These are phyloP conservation scores for Globisporangium carolinianum DNA, from an alignment of 352 stramenopile species.

Conservation along the genomic window DNA sequence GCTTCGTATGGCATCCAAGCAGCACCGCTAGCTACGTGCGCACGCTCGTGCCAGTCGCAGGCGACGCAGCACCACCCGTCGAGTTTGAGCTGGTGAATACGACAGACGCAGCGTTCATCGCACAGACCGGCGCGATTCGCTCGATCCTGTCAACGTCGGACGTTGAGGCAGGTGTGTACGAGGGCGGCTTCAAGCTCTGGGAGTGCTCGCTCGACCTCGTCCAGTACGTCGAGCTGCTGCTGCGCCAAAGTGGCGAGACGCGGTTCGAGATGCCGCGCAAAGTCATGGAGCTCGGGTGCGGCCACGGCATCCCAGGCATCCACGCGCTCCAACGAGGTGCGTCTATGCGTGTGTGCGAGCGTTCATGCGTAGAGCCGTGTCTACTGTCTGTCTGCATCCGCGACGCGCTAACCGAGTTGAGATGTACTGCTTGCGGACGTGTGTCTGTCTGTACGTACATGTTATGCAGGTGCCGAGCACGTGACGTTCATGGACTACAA, in stretches of 20 bases:
- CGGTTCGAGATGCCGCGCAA: conserved; percentile 17
- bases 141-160: conserved; percentile 70
- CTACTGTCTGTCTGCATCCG: no score
- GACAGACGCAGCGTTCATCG: conserved; percentile 36
- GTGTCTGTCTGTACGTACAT: background rate
- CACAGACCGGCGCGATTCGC: conserved; percentile 49
- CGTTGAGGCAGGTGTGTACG: conserved; percentile 72
- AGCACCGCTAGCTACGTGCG: conserved; percentile 6
- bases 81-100: conserved; percentile 66
- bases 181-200: conserved; percentile 86
- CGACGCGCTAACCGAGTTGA: no score
- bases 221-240: conserved; percentile 28
- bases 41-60: conserved; percentile 21
- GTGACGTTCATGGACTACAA: conserved; percentile 87
- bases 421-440: background rate
- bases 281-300: conserved; percentile 75
- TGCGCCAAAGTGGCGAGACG: conserved; percentile 9
- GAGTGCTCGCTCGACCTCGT: conserved; percentile 77
- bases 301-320: conserved; percentile 73
- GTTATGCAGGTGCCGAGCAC: conserved; percentile 31
- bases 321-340: conserved; percentile 59
- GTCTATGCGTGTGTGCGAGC: background rate
- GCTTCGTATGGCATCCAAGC: conserved; percentile 29
- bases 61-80: conserved; percentile 9
- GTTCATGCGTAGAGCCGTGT: background rate